Evolutionary conservation across 2,329 filamentous ascomycete species (phyloP).

Genomic region (Metarhizium anisopliae): DNA sequence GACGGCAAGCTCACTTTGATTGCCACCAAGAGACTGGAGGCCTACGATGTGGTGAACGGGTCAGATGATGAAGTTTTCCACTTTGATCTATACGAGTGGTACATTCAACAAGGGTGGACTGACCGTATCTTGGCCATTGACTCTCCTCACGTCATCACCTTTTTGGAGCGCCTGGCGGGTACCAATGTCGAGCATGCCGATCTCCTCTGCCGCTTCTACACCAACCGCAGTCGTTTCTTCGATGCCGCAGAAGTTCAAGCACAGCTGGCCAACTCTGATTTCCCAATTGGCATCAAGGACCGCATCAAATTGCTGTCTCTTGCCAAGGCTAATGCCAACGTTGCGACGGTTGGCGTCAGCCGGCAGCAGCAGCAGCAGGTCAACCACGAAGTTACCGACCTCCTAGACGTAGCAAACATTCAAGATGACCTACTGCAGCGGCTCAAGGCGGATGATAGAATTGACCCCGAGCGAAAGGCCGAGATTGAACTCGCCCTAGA

Average conservation of each 20-base stretch:
- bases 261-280: slow-evolving; percentile 73
- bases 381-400: slow-evolving; percentile 73
- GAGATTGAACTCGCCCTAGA: slow-evolving; percentile 63
- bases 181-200: slow-evolving; percentile 74
- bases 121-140: slow-evolving; percentile 79
- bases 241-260: slow-evolving; percentile 83
- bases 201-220: slow-evolving; percentile 86
- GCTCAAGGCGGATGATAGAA: slow-evolving; percentile 62
- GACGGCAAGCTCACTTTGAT: slow-evolving; percentile 72
- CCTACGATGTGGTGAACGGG: slow-evolving; percentile 80
- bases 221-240: slow-evolving; percentile 73
- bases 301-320: slow-evolving; percentile 84
- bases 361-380: slow-evolving; percentile 77
- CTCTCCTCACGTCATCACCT: slow-evolving; percentile 78
- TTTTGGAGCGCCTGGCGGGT: slow-evolving; percentile 67
- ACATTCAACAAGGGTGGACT: slow-evolving; percentile 73
- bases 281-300: slow-evolving; percentile 69
- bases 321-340: slow-evolving; percentile 87
- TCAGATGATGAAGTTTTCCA: slow-evolving; percentile 93
- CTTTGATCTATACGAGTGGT: slow-evolving; percentile 97
- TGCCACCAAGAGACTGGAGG: slow-evolving; percentile 73
- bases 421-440: slow-evolving; percentile 85
- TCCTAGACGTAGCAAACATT: slow-evolving; percentile 88
- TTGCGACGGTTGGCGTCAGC: slow-evolving; percentile 65
- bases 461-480: slow-evolving; percentile 52